Conservation (phyloP, 352 stramenopile genomes). For the Pythium pyrilobum region DNA sequence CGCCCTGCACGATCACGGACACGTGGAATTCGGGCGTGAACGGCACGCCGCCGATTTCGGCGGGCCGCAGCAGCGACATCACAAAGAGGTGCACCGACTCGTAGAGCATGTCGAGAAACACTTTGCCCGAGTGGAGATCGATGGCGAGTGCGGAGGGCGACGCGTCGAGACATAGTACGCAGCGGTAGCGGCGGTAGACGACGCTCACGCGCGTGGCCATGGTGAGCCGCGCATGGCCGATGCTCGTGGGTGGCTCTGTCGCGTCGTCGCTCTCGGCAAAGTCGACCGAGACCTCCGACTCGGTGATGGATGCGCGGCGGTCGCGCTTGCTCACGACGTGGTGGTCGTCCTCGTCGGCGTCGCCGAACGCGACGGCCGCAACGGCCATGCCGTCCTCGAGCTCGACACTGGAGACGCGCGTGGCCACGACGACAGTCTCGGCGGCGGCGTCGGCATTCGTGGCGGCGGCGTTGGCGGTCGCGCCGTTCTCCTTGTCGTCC, state of each 20-base stretch:
- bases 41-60: slow-evolving; percentile 37
- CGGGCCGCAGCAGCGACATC: slow-evolving; percentile 49
- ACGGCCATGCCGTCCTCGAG: slow-evolving; percentile 73
- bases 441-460: not conserved
- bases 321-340: not conserved
- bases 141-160: slow-evolving; percentile 83
- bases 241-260: not conserved
- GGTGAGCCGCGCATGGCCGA: slow-evolving; percentile 28
- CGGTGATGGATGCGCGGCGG: slow-evolving; percentile 10
- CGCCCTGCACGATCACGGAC: slow-evolving; percentile 78
- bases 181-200: slow-evolving; percentile 76
- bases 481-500: slow-evolving; percentile 19
- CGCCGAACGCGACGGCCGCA: slow-evolving; percentile 35
- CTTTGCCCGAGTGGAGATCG: slow-evolving; percentile 53
- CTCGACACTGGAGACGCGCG: slow-evolving; percentile 23
- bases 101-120: slow-evolving; percentile 81
- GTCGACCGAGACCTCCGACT: slow-evolving; percentile 11
- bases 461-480: not conserved
- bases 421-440: no score
- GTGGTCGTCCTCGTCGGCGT: not conserved
- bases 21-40: slow-evolving; percentile 73
- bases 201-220: slow-evolving; percentile 42
- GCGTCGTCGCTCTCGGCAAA: slow-evolving; percentile 12
- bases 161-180: slow-evolving; percentile 78
- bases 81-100: slow-evolving; percentile 81